A percentile compares a stretch with the other conserved stretches of the same genome.
phyloP scores from a whole-genome alignment of 2,329 filamentous ascomycete genomes.

The Fusarium siculi region DNA sequence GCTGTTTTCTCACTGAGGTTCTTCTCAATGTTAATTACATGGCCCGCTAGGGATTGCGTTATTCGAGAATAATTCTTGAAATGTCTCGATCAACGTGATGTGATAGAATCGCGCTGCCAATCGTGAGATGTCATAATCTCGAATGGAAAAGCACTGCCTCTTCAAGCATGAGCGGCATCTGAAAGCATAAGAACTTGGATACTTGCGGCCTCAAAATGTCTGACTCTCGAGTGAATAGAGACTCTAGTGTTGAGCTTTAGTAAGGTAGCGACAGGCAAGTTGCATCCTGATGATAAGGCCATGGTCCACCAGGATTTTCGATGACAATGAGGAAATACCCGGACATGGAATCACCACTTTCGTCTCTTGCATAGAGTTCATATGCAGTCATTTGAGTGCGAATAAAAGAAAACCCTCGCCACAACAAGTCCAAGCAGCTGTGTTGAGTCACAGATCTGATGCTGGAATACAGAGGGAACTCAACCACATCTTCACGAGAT shows the following conservation, averaged over 20 bases:
- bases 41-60: fast-evolving
- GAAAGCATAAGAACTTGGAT: background rate
- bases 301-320: background rate
- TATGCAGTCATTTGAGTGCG: background rate
- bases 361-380: fast-evolving
- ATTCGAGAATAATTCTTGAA: background rate
- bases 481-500: background rate
- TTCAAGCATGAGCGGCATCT: background rate
- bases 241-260: background rate
- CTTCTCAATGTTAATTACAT: background rate
- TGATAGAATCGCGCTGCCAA: background rate
- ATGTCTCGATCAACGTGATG: background rate
- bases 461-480: background rate
- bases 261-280: background rate
- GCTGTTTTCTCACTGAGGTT: background rate
- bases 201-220: background rate
- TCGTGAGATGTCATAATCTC: background rate
- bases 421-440: too few species aligned
- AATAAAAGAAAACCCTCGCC: background rate
- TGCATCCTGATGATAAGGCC: background rate
- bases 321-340: too few species aligned
- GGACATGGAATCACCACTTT: fast-evolving
- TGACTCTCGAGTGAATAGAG: background rate
- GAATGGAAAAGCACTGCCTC: background rate
- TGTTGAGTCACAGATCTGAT: background rate